A percentile compares a stretch with the other conserved stretches of the same genome.
phyloP scores from a whole-genome alignment of 2,329 filamentous ascomycete species.

The Aphanocladium album region DNA sequence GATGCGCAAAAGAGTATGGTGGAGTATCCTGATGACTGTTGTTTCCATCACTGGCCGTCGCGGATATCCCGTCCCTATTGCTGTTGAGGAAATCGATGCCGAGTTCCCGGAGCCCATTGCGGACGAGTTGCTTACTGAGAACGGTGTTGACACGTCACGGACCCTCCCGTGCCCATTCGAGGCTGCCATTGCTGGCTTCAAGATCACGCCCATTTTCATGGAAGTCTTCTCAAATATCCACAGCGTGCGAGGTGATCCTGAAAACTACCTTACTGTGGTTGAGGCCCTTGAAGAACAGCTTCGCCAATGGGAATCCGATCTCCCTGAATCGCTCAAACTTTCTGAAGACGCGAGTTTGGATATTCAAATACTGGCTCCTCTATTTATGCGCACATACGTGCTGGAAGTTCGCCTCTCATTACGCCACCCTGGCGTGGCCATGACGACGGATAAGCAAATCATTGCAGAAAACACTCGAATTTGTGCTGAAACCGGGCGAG shows the following conservation, averaged over 20 bases:
- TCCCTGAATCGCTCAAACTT: conserved; percentile 56
- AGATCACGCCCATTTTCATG: conserved; percentile 60
- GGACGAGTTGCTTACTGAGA: conserved; percentile 64
- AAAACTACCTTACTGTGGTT: conserved; percentile 59
- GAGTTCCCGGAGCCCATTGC: conserved; percentile 68
- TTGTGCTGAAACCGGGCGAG: conserved; percentile 60
- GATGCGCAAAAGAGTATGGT: conserved; percentile 73
- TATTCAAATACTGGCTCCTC: conserved; percentile 44
- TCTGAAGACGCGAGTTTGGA: conserved; percentile 37
- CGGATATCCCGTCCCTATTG: conserved; percentile 70
- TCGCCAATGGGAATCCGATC: conserved; percentile 54
- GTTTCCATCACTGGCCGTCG: conserved; percentile 69
- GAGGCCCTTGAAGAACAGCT: conserved; percentile 61
- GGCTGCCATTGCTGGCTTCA: conserved; percentile 61
- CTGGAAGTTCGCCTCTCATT: conserved; percentile 57
- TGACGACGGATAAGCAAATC: conserved; percentile 48
- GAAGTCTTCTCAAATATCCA: conserved; percentile 77
- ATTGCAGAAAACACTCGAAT: conserved; percentile 59
- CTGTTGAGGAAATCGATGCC: conserved; percentile 70
- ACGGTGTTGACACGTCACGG: conserved; percentile 53
- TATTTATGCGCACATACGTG: conserved; percentile 49
- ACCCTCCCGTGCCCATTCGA: conserved; percentile 60
- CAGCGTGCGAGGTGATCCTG: conserved; percentile 57
- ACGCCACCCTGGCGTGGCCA: conserved; percentile 56
- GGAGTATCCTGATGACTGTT: conserved; percentile 62